Evolutionary conservation across 139 green algal genomes (phyloP).

Genomic region (Picochlorum sp.): DNA sequence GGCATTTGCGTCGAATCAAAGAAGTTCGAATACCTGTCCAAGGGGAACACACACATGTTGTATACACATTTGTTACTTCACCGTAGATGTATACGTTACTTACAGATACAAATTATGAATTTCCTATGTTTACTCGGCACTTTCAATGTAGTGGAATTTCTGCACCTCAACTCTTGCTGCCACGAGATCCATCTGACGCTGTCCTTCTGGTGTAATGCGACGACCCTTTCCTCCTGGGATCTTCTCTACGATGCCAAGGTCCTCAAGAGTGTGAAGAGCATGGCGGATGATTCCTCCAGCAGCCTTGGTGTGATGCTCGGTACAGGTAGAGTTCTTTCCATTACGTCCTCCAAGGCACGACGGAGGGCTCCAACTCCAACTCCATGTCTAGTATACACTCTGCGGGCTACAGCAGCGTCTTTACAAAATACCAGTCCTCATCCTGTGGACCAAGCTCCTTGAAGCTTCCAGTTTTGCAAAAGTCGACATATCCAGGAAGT

Average conservation of each 20-base stretch:
- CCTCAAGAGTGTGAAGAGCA: constrained; percentile 31
- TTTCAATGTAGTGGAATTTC: constrained; percentile 28
- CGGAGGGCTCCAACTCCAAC: constrained; percentile 88
- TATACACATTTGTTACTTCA: neutral
- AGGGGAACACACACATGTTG: constrained; percentile 24
- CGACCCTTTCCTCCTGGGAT: constrained; percentile 59
- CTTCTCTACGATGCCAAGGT: constrained; percentile 60
- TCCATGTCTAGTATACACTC: constrained; percentile 85
- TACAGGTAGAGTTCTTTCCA: constrained; percentile 39
- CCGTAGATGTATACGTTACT: no score
- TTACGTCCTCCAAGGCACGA: constrained; percentile 76
- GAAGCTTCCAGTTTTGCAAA: constrained; percentile 91
- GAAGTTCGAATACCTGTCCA: constrained; percentile 37
- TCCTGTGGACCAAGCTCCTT: constrained; percentile 96
- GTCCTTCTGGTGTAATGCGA: constrained; percentile 74
- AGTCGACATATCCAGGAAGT: constrained; percentile 89
- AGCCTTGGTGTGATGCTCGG: constrained; percentile 55
- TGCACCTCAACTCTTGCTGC: constrained; percentile 17
- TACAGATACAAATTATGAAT: neutral
- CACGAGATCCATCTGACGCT: constrained; percentile 41
- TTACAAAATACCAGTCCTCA: constrained; percentile 98
- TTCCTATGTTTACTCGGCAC: constrained; percentile 5
- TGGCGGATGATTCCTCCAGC: constrained; percentile 63
- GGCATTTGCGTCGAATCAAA: constrained; percentile 52
- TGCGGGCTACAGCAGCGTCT: constrained; percentile 87